Percentiles rank a stretch among this genome's conserved stretches.
These are phyloP conservation scores for Calonectria honghensis DNA, from an alignment of 2,329 filamentous ascomycete species.

Conservation along the genomic window DNA sequence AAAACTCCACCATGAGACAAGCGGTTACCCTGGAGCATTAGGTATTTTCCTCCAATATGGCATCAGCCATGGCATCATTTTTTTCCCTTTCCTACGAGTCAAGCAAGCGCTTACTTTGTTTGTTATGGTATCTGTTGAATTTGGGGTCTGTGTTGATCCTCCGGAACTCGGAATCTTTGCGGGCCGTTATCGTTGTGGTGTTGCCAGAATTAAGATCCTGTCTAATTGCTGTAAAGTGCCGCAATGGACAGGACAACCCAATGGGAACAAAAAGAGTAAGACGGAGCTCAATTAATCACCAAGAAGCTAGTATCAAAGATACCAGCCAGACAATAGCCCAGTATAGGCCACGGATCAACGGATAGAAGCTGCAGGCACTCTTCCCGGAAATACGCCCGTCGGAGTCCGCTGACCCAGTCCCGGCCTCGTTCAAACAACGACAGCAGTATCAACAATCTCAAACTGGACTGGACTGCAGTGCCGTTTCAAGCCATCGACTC, in stretches of 20 bases:
- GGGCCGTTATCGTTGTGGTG: background rate
- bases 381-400: constrained; percentile 15
- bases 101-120: background rate
- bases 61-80: constrained; percentile 17
- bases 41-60: constrained; percentile 3
- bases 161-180: constrained; percentile 24
- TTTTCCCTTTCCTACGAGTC: background rate
- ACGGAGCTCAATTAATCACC: background rate
- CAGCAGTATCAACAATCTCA: constrained; percentile 14
- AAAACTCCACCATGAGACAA: background rate
- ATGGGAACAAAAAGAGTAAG: background rate
- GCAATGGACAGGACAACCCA: background rate
- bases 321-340: no score
- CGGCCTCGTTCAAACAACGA: constrained; percentile 2
- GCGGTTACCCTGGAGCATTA: constrained; percentile 33
- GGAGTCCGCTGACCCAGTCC: background rate
- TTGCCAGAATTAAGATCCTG: background rate
- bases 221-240: background rate
- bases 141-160: background rate
- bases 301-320: background rate
- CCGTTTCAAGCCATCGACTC: constrained; percentile 25
- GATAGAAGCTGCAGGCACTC: background rate
- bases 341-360: background rate
- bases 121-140: background rate
- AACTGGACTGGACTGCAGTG: constrained; percentile 2